Evolutionary conservation across 2,329 filamentous ascomycete genomes (phyloP), one percentile per base, ranked within the genome.

Genomic region (Colletotrichum gigasporum): DNA sequence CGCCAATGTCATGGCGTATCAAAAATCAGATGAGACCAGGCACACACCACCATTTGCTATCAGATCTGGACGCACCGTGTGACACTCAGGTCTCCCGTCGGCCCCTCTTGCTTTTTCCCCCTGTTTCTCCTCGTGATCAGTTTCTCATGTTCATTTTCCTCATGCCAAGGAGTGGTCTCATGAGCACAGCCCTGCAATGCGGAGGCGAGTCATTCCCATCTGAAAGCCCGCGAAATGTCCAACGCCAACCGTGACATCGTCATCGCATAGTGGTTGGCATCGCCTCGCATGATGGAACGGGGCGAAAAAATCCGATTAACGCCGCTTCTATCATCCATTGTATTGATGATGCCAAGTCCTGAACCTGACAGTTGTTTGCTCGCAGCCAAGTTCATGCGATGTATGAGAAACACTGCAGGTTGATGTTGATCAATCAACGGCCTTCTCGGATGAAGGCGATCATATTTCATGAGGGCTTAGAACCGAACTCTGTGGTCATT

Each of bases 21-120:
- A 63, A 16, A 42, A 18, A 53, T 63, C 55, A 53, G 60, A 63
- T 60, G 60, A 63, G 60, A 60, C 60, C 55, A 48, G 39, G 32
- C 42, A 57, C 59, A 30, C 52, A 51, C 45, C 53, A 37, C 16
- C 39, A 20, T 20, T 22, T 22, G 22, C 28, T 12, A 41, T 53
- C 41, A 16, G 18, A 44, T 35, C 28, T 34, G 20, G 18, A n/a
- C n/a, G 12, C 8, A 22, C 24, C 10, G 37, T 63, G 53, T 30
- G 20, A 16, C 14, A 24, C 11, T 18, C 18, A n/a, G n/a, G n/a
- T 39, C 30, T 16, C 5, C 5, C 35, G 3, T 12, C 11, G 28
- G 10, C 14, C 18, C 18, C 11, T 22, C 7, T n/a, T 12, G 5
- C 10, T 34, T 34, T 34, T 18, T 24, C 32, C 24, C 47, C 24